phyloP scores from a whole-genome alignment of 2,329 filamentous ascomycete genomes.

The Parastagonospora nodorum region DNA sequence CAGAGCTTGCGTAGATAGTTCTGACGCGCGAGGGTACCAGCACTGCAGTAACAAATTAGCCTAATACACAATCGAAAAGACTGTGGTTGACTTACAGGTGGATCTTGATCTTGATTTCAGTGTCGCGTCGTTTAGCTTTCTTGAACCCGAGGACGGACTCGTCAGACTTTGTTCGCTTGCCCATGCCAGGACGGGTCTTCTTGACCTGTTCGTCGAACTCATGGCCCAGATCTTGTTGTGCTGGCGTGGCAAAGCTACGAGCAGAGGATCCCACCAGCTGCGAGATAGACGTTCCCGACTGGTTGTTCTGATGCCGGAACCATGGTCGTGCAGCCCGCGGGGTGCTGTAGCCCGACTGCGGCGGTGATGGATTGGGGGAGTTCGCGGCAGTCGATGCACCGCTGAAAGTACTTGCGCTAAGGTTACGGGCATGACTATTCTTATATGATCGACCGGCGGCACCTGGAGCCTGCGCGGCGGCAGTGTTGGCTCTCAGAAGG shows the following conservation, averaged over 20 bases:
- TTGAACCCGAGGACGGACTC: conserved; percentile 46
- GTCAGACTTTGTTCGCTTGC: conserved; percentile 43
- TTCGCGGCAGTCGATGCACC: conserved; percentile 42
- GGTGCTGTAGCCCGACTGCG: conserved; percentile 50
- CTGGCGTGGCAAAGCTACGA: conserved; percentile 48
- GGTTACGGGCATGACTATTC: conserved; percentile 26
- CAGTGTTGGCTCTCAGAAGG: conserved; percentile 60
- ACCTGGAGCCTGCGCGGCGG: conserved; percentile 6
- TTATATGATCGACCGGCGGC: conserved; percentile 9
- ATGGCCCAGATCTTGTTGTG: conserved; percentile 48
- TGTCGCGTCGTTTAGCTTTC: conserved; percentile 47
- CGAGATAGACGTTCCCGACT: conserved; percentile 50
- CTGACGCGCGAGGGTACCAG: conserved; percentile 76
- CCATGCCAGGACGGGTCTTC: conserved; percentile 43
- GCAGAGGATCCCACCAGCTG: conserved; percentile 52
- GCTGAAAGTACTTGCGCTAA: conserved; percentile 36
- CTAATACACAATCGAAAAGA: not conserved
- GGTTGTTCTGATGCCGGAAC: conserved; percentile 42
- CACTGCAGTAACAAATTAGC: conserved; percentile 24
- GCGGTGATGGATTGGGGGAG: conserved; percentile 47
- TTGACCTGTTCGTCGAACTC: conserved; percentile 50
- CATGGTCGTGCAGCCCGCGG: conserved; percentile 44
- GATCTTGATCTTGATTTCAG: conserved; percentile 63
- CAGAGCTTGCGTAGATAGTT: conserved; percentile 85
- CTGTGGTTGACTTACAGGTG: conserved; percentile 51